Evolutionary conservation across 768 basidiomycete species (phyloP).

Genomic region (Sarcomyxa edulis): DNA sequence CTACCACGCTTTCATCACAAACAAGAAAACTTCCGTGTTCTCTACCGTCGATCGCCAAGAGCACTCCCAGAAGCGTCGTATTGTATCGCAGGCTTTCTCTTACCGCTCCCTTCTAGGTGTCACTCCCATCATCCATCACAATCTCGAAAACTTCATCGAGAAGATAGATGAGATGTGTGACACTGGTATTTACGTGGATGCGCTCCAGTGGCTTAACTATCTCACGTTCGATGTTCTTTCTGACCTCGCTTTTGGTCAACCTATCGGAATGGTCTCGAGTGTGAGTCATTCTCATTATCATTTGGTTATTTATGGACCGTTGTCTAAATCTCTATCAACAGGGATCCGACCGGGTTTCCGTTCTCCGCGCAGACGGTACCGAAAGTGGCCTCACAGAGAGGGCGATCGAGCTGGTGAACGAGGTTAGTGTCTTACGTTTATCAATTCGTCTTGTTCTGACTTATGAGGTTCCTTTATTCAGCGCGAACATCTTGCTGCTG

Average conservation of each 20-base stretch:
- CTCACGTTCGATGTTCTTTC: conserved; percentile 27
- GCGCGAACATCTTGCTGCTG: conserved; percentile 23
- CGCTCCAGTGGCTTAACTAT: conserved; percentile 26
- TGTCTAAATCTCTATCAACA: conserved; percentile 2
- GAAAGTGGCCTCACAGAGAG: conserved; percentile 14
- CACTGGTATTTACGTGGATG: conserved; percentile 14
- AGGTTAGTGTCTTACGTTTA: conserved; percentile 13
- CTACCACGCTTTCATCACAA: conserved; percentile 24
- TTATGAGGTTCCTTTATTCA: conserved; percentile 4
- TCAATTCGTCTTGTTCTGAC: not conserved
- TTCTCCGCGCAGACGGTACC: conserved; percentile 13
- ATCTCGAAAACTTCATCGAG: conserved; percentile 10
- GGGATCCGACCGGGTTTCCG: conserved; percentile 20
- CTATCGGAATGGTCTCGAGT: conserved; percentile 24
- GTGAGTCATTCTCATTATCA: conserved; percentile 9
- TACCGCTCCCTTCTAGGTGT: conserved; percentile 15
- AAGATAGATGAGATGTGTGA: conserved; percentile 17
- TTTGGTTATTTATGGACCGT: not conserved
- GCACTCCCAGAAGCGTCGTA: conserved; percentile 26
- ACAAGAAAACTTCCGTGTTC: conserved; percentile 23
- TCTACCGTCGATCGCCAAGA: conserved; percentile 23
- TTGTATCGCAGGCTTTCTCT: conserved; percentile 26
- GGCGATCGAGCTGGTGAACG: conserved; percentile 21
- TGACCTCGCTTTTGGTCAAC: conserved; percentile 26
- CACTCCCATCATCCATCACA: conserved; percentile 13